These are phyloP conservation scores for Saussurea involucrata DNA, from an alignment of 129 eudicot genomes.

Conservation along the genomic window DNA sequence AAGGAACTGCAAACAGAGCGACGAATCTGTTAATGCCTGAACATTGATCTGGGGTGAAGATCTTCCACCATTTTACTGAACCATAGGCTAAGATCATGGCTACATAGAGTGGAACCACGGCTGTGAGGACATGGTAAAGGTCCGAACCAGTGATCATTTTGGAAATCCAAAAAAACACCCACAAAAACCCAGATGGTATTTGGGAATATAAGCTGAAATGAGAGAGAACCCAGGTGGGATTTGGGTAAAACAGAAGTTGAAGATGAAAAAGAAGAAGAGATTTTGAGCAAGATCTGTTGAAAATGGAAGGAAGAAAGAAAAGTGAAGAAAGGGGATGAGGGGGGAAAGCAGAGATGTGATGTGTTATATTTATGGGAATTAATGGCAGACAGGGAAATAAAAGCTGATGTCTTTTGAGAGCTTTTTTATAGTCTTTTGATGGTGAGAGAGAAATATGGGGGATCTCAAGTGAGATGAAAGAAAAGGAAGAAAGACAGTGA, in stretches of 20 bases:
- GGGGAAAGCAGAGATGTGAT: slow-evolving; percentile 33
- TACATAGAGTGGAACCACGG: slow-evolving; percentile 90
- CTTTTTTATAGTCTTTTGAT: slow-evolving; percentile 41
- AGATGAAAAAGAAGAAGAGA: not conserved
- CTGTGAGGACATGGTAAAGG: slow-evolving; percentile 85
- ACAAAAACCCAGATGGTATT: slow-evolving; percentile 27
- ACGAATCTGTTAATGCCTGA: slow-evolving; percentile 95
- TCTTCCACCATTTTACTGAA: slow-evolving; percentile 94
- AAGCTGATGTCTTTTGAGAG: slow-evolving; percentile 58
- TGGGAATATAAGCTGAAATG: not conserved
- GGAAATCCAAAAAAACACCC: slow-evolving; percentile 5
- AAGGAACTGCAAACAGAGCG: slow-evolving; percentile 84
- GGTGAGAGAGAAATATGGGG: slow-evolving; percentile 31
- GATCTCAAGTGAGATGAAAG: not conserved
- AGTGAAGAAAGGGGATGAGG: slow-evolving; percentile 13
- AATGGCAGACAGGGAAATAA: slow-evolving; percentile 80
- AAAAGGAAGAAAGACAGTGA: slow-evolving; percentile 24
- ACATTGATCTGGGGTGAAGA: slow-evolving; percentile 87
- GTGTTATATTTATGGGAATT: slow-evolving; percentile 52
- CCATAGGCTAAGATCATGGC: slow-evolving; percentile 96
- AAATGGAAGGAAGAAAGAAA: slow-evolving; percentile 13
- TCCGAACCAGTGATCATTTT: slow-evolving; percentile 61
- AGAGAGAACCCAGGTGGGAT: not conserved
- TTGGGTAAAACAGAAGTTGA: not conserved
- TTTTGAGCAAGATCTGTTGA: not conserved